Conservation (phyloP, 345 rosid genomes). For the Citrus medica region DNA sequence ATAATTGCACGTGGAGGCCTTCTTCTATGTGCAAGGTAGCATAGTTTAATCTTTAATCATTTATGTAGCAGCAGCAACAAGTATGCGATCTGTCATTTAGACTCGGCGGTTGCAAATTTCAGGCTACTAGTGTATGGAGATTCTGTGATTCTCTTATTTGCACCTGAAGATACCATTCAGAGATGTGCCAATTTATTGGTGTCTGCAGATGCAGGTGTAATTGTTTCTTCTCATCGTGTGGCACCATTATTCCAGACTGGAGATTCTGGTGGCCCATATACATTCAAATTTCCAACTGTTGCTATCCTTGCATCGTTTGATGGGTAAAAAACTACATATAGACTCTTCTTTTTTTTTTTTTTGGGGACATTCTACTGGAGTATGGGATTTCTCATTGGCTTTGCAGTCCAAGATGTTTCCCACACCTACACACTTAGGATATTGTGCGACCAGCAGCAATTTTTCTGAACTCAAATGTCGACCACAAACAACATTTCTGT, state of each 20-base stretch:
- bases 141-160: constrained; percentile 26
- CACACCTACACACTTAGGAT: not conserved
- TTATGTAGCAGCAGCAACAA: not conserved
- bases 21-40: constrained; percentile 26
- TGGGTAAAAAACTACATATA: constrained; percentile 15
- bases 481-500: not conserved
- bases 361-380: not conserved
- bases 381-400: not conserved
- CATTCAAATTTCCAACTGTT: constrained; percentile 23
- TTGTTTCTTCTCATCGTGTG: constrained; percentile 22
- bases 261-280: not conserved
- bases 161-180: constrained; percentile 23
- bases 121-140: constrained; percentile 28
- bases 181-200: constrained; percentile 23
- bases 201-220: constrained; percentile 26
- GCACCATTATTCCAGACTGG: constrained; percentile 24
- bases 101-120: constrained; percentile 12
- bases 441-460: not conserved
- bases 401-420: not conserved
- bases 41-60: not conserved
- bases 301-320: constrained; percentile 26
- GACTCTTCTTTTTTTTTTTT: not conserved
- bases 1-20: constrained; percentile 33
- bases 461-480: not conserved
- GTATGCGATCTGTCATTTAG: not conserved